Evolutionary conservation across 345 rosid species (phyloP).

Genomic region (Firmiana major): DNA sequence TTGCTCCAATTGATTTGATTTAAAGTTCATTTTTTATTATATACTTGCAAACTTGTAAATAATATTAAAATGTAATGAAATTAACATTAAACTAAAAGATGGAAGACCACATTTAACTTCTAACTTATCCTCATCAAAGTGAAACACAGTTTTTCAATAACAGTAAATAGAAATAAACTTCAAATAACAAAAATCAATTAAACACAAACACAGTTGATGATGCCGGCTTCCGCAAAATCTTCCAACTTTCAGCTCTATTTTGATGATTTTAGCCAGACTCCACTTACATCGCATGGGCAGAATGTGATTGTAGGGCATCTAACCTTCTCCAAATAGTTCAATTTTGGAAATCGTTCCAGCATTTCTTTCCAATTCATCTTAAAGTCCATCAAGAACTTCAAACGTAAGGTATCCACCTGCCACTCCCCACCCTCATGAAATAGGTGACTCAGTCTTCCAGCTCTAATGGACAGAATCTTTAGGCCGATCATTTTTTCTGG

Average conservation of each 20-base stretch:
- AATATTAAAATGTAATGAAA: too few species aligned
- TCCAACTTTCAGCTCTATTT: not conserved
- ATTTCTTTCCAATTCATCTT: constrained; percentile 25
- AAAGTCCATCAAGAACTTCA: constrained; percentile 29
- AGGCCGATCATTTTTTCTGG: not conserved
- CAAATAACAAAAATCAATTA: too few species aligned
- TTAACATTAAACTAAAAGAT: too few species aligned
- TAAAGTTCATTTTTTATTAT: too few species aligned
- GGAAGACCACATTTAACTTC: too few species aligned
- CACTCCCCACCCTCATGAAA: not conserved
- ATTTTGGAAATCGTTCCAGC: constrained; percentile 17
- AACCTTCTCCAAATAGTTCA: constrained; percentile 37
- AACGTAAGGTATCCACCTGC: constrained; percentile 24
- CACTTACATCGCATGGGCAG: constrained; percentile 35
- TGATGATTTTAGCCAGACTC: constrained; percentile 29
- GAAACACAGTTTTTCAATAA: too few species aligned
- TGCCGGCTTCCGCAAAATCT: not conserved
- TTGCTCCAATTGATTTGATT: too few species aligned
- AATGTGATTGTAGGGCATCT: constrained; percentile 30
- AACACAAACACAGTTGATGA: too few species aligned
- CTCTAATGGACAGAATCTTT: constrained; percentile 22
- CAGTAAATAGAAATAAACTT: too few species aligned
- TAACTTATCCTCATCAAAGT: too few species aligned
- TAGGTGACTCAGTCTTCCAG: constrained; percentile 27
- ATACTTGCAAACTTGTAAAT: too few species aligned